Base-by-base conservation (phyloP, 345 rosid genomes). In the Laguncularia racemosa region DNA sequence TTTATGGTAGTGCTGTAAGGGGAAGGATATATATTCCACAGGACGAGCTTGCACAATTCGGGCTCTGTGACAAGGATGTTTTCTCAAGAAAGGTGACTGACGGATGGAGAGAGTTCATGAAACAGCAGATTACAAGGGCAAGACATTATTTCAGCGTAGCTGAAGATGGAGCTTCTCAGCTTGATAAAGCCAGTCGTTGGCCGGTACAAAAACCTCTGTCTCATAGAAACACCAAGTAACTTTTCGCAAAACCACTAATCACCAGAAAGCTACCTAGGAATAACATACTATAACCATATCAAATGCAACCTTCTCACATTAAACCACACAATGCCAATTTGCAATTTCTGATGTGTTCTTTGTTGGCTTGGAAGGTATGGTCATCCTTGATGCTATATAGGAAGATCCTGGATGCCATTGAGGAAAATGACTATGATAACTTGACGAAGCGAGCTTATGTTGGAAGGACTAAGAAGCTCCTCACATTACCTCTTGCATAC, bases 21-120 rank as follows among this genome's bases (percentile, higher is more conserved):
- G 84, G 82, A 8, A 78, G 91, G 73, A 66, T 82, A 19, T 82
- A 80, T 48, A 85, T 82, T 45, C 88, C 88, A 4, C 85, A 76
- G 61, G 82, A 82, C 13, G 88, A 80, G 68, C 81, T 82, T 17
- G 76, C 74, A 12, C 79, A 76, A 43, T 82, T 77, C 45, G 82
- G 82, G 23, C 44, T 82, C 55, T 53, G 71, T 16, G 82, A 80
- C 60, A 59, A 71, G 43, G 78, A 85, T 48, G 73, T 82, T 13
- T 70, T 79, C 10, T 67, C 78, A 0, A 67, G 80, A 59, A 69
- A 78, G 64, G 82, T 82, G 12, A 82, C 68, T 0, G 69, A 76
- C 10, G 17, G 44, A 15, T 81, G 88, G 85, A 77, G 81, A 60
- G 80, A 75, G 51, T 78, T 82, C 78, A 72, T 79, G 85, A 82